These are phyloP conservation scores for Jatropha podagrica DNA, from an alignment of 441 rosid species.

Conservation along the genomic window DNA sequence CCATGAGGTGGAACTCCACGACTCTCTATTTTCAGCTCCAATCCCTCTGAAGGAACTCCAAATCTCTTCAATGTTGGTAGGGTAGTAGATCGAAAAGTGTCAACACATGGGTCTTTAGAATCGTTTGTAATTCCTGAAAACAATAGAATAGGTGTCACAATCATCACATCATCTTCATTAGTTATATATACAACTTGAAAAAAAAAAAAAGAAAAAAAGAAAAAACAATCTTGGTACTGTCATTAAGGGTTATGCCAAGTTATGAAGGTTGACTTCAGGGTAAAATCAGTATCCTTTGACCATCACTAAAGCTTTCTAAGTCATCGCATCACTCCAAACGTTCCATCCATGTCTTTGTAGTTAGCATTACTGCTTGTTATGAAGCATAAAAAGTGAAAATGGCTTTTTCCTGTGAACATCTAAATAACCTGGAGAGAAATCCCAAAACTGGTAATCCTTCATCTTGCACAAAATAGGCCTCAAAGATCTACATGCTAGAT, in stretches of 20 bases:
- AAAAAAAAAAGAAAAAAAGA: too few species aligned
- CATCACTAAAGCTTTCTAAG: not conserved
- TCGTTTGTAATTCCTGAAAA: slow-evolving; percentile 81
- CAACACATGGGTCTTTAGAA: slow-evolving; percentile 69
- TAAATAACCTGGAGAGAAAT: not conserved
- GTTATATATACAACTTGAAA: not conserved
- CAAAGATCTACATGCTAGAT: not conserved
- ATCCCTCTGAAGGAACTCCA: slow-evolving; percentile 76
- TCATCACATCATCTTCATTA: not conserved
- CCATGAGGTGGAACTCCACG: slow-evolving; percentile 82
- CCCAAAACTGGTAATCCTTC: not conserved
- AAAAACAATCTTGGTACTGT: not conserved
- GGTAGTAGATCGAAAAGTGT: slow-evolving; percentile 71
- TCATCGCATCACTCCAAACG: not conserved
- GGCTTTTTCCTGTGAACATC: not conserved
- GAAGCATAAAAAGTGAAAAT: not conserved
- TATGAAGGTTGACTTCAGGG: not conserved
- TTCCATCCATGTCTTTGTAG: not conserved
- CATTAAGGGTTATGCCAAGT: not conserved
- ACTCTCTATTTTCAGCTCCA: slow-evolving; percentile 65
- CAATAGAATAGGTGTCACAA: not conserved
- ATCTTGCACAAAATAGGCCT: not conserved
- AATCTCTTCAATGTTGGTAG: slow-evolving; percentile 69
- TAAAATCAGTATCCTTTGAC: not conserved
- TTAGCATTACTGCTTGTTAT: too few species aligned